phyloP scores from a whole-genome alignment of 1,139 yeast genomes.

The Pneumocystis murina region DNA sequence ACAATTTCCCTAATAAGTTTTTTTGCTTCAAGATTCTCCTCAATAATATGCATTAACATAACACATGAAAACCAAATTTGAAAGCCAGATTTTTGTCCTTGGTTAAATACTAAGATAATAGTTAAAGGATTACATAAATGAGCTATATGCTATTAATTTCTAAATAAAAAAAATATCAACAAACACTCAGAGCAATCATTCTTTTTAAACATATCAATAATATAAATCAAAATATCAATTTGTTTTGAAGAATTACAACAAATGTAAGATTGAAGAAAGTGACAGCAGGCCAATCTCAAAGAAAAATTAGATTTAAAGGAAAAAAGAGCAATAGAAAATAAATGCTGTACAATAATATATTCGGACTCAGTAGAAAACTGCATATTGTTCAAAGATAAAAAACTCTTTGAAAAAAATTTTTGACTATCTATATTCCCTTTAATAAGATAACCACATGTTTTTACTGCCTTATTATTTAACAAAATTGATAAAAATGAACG shows the following conservation, averaged over 20 bases:
- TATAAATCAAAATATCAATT: slow-evolving; percentile 45
- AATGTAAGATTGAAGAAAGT: slow-evolving; percentile 30
- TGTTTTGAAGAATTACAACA: slow-evolving; percentile 50
- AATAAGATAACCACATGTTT: not conserved
- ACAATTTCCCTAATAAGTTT: slow-evolving; percentile 39
- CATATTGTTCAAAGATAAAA: slow-evolving; percentile 3
- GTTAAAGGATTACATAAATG: slow-evolving; percentile 39
- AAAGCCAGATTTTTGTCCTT: slow-evolving; percentile 63
- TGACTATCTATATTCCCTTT: not conserved
- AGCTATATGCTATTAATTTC: slow-evolving; percentile 26
- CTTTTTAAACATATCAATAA: slow-evolving; percentile 34
- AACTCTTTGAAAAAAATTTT: slow-evolving; percentile 3
- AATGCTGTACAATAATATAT: slow-evolving; percentile 2
- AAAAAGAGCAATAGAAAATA: slow-evolving; percentile 3
- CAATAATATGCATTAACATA: slow-evolving; percentile 47
- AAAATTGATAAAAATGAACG: not conserved
- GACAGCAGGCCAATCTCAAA: slow-evolving; percentile 7
- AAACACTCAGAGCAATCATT: not conserved
- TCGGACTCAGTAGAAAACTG: not conserved
- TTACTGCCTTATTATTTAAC: not conserved
- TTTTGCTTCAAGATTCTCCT: slow-evolving; percentile 37
- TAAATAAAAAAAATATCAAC: not conserved
- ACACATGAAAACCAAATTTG: slow-evolving; percentile 73
- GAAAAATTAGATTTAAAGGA: slow-evolving; percentile 5
- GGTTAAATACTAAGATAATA: slow-evolving; percentile 26